Evolutionary conservation across 83 land plant species (phyloP).

Genomic region (Diphasiastrum complanatum): DNA sequence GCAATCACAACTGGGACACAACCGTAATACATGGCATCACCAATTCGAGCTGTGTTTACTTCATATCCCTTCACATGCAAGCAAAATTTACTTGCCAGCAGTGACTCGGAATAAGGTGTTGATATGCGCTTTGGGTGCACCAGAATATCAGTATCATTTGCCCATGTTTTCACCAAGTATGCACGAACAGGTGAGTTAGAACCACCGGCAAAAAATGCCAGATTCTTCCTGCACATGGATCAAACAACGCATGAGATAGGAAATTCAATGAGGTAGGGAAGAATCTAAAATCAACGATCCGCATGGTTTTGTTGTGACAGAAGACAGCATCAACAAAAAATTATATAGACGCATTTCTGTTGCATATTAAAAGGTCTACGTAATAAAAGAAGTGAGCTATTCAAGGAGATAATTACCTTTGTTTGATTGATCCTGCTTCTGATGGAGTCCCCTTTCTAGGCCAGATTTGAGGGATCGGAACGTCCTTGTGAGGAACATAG

Average conservation of each 20-base stretch:
- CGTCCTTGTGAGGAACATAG: conserved; percentile 67
- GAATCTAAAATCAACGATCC: too few species aligned
- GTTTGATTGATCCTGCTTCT: neutral
- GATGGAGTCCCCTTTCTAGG: conserved; percentile 27
- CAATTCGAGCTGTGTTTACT: conserved; percentile 73
- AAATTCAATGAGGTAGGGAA: too few species aligned
- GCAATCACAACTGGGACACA: conserved; percentile 71
- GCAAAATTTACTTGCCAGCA: conserved; percentile 61
- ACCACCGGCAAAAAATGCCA: conserved; percentile 70
- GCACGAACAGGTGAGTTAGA: conserved; percentile 52
- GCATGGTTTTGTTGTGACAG: too few species aligned
- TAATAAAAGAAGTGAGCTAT: too few species aligned
- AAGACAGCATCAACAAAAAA: too few species aligned
- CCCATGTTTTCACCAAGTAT: conserved; percentile 44
- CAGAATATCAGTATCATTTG: conserved; percentile 46
- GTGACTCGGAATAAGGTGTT: conserved; percentile 39
- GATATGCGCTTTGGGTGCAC: conserved; percentile 26
- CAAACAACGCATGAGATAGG: too few species aligned
- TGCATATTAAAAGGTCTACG: too few species aligned
- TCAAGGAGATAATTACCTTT: too few species aligned
- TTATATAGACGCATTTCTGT: too few species aligned
- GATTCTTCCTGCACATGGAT: conserved; percentile 41
- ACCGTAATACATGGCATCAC: conserved; percentile 57
- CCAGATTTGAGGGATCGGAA: conserved; percentile 70
- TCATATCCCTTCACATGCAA: conserved; percentile 71